Evolutionary conservation across 106 monocot species (phyloP).

Genomic region (Hemerocallis citrina): DNA sequence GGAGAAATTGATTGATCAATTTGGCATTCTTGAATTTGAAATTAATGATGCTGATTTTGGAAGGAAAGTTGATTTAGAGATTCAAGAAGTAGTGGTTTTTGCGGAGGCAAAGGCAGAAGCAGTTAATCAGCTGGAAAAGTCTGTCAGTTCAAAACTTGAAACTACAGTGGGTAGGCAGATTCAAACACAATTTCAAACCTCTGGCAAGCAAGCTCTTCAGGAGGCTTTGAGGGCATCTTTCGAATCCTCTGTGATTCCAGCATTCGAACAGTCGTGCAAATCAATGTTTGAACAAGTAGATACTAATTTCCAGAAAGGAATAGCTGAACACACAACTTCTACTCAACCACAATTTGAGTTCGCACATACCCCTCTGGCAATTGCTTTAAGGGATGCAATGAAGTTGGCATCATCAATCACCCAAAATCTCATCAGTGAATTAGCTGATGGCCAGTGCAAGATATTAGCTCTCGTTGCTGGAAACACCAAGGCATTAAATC

Average conservation of each 20-base stretch:
- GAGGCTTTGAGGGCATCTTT: slow-evolving; percentile 58
- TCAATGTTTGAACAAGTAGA: slow-evolving; percentile 89
- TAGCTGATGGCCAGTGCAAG: slow-evolving; percentile 69
- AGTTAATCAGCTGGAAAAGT: slow-evolving; percentile 75
- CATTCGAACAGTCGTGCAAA: slow-evolving; percentile 83
- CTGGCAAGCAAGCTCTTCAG: slow-evolving; percentile 89
- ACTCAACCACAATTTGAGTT: slow-evolving; percentile 68
- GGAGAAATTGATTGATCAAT: too few relatives aligned
- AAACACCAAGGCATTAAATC: slow-evolving; percentile 41
- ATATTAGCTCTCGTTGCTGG: slow-evolving; percentile 49
- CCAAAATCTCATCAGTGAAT: slow-evolving; percentile 57
- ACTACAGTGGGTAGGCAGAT: slow-evolving; percentile 71
- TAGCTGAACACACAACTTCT: slow-evolving; percentile 64
- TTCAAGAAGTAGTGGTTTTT: too few relatives aligned
- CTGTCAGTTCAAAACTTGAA: slow-evolving; percentile 83
- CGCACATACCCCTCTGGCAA: slow-evolving; percentile 52
- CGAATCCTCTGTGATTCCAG: slow-evolving; percentile 76
- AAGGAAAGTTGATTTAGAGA: too few relatives aligned
- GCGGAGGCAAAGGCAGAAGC: too few relatives aligned
- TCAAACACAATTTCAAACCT: slow-evolving; percentile 86
- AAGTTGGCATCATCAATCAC: slow-evolving; percentile 70
- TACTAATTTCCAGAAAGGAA: slow-evolving; percentile 77
- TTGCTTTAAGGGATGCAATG: slow-evolving; percentile 79
- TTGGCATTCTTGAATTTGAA: too few relatives aligned
- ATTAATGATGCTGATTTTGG: too few relatives aligned